Conservation (phyloP, 495 filamentous ascomycete species). For the Xanthoparmelia taractica region DNA sequence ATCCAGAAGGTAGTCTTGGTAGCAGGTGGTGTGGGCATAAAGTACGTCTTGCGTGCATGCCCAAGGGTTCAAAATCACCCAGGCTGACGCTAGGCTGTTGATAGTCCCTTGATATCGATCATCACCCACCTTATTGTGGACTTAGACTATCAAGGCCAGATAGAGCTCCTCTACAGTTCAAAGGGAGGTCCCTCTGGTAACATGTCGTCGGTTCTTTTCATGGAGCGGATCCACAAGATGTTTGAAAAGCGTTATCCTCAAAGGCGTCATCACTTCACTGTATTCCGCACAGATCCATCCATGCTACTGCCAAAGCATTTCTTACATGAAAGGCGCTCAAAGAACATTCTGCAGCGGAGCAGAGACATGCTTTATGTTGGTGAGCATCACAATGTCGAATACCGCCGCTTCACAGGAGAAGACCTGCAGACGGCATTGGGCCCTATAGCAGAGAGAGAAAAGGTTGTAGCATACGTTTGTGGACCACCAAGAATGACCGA, state of each 20-base stretch:
- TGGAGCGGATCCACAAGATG: slow-evolving; percentile 44
- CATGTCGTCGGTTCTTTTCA: slow-evolving; percentile 41
- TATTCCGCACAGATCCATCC: slow-evolving; percentile 36
- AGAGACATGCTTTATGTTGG: background rate
- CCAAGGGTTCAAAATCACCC: background rate
- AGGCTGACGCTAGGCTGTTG: background rate
- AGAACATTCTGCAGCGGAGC: no score
- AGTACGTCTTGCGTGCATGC: slow-evolving; percentile 29
- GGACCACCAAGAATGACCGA: slow-evolving; percentile 77
- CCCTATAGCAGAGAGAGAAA: slow-evolving; percentile 34
- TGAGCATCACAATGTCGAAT: background rate
- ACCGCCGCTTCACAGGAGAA: slow-evolving; percentile 30
- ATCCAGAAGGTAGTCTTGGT: slow-evolving; percentile 60
- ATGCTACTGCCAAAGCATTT: background rate
- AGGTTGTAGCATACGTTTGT: slow-evolving; percentile 67
- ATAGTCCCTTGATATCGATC: slow-evolving; percentile 53
- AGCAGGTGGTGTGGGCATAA: slow-evolving; percentile 80
- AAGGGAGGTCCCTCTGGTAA: slow-evolving; percentile 13
- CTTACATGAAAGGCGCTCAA: background rate
- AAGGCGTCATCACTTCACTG: slow-evolving; percentile 29
- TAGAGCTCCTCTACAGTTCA: slow-evolving; percentile 37
- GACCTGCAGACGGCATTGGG: slow-evolving; percentile 48
- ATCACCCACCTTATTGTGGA: slow-evolving; percentile 40
- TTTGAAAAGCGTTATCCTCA: slow-evolving; percentile 27
- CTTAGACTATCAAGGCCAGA: slow-evolving; percentile 13